These are phyloP conservation scores for Moesziomyces sp. DNA, from an alignment of 1,284 basidiomycete genomes.

Conservation along the genomic window DNA sequence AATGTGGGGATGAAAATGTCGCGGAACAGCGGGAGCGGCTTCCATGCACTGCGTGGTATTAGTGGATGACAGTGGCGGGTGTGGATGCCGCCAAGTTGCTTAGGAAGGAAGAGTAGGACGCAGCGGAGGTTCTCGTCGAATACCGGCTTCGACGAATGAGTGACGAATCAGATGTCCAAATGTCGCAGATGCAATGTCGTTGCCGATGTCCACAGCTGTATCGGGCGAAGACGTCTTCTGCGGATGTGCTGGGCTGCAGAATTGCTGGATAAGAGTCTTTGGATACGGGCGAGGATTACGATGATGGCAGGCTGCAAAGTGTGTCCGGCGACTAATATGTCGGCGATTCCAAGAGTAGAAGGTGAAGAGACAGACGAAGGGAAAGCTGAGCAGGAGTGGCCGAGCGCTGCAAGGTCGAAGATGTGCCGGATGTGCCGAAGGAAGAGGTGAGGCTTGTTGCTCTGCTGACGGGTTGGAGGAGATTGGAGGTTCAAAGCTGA, in stretches of 20 bases:
- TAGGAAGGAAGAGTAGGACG: background rate
- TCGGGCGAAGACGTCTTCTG: too few relatives aligned
- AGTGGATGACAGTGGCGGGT: background rate
- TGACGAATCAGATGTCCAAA: background rate
- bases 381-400: background rate
- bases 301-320: too few relatives aligned
- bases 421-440: background rate
- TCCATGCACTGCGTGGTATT: background rate
- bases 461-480: background rate
- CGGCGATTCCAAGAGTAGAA: background rate
- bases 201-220: too few relatives aligned
- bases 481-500: background rate
- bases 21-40: background rate
- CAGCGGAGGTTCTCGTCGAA: slow-evolving; percentile 12
- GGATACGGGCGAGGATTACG: too few relatives aligned
- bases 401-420: background rate
- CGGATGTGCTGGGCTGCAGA: too few relatives aligned
- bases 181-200: background rate
- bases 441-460: background rate
- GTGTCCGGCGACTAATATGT: background rate
- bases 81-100: too few relatives aligned
- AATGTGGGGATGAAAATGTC: background rate
- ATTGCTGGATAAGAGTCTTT: too few relatives aligned
- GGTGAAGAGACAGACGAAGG: background rate
- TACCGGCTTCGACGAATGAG: slow-evolving; percentile 26